These are phyloP conservation scores for Aquilaria sinensis DNA, from an alignment of 345 rosid genomes.

Conservation along the genomic window DNA sequence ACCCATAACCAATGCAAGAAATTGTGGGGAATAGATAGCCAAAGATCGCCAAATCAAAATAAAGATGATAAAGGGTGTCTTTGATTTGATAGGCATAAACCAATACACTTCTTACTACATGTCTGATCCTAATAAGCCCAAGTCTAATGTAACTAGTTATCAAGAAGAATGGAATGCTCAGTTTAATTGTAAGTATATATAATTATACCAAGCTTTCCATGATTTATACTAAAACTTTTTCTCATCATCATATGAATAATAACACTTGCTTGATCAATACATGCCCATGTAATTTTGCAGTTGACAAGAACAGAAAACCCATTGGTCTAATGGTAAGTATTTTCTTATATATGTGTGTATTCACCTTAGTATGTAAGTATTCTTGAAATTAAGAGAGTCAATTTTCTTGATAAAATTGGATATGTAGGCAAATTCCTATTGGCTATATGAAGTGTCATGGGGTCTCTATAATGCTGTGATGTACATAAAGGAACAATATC, in stretches of 20 bases:
- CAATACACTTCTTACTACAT: slow-evolving; percentile 48
- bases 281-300: slow-evolving; percentile 18
- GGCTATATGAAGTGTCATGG: too few species aligned
- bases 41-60: slow-evolving; percentile 30
- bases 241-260: not conserved
- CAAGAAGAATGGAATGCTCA: slow-evolving; percentile 47
- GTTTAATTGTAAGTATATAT: not conserved
- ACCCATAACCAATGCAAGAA: slow-evolving; percentile 54
- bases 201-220: slow-evolving; percentile 27
- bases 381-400: too few species aligned
- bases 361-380: too few species aligned
- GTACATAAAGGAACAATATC: too few species aligned
- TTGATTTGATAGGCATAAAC: slow-evolving; percentile 45
- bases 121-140: slow-evolving; percentile 23
- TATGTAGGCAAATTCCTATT: too few species aligned
- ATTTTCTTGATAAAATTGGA: too few species aligned
- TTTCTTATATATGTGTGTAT: slow-evolving; percentile 1
- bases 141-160: slow-evolving; percentile 29
- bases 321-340: slow-evolving; percentile 35
- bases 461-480: too few species aligned
- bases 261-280: not conserved
- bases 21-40: slow-evolving; percentile 46
- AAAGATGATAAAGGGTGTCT: slow-evolving; percentile 42
- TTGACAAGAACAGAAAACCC: slow-evolving; percentile 30
- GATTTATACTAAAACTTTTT: not conserved